A percentile compares a stretch with the other conserved stretches of the same genome.
Evolutionary conservation across 805 yeast genomes (phyloP).

Genomic region (Pichia phayaonensis): DNA sequence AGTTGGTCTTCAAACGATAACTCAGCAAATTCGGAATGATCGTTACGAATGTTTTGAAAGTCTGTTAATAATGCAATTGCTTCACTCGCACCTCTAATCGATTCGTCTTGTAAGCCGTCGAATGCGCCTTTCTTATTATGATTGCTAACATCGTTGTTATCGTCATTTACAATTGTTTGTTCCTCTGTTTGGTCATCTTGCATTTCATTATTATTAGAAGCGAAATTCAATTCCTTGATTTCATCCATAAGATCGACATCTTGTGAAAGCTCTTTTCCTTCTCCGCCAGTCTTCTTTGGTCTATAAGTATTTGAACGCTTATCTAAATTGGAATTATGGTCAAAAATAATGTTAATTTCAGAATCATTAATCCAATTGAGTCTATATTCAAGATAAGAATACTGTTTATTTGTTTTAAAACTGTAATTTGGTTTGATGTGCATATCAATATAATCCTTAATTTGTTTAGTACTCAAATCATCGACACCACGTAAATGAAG

Average conservation of each 20-base stretch:
- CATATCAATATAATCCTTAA: conserved; percentile 46
- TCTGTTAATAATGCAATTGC: conserved; percentile 7
- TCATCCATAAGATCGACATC: neutral
- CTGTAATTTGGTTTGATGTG: conserved; percentile 31
- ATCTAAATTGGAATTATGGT: conserved; percentile 7
- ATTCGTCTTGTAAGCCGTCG: conserved; percentile 1
- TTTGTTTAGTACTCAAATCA: conserved; percentile 50
- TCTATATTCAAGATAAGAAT: conserved; percentile 28
- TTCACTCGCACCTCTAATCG: conserved; percentile 5
- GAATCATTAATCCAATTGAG: conserved; percentile 65
- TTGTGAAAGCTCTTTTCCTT: conserved; percentile 8
- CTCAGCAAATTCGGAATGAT: conserved; percentile 8
- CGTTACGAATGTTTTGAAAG: conserved; percentile 4
- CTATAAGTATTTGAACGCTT: neutral
- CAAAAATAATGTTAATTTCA: conserved; percentile 48
- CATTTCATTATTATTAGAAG: conserved; percentile 1
- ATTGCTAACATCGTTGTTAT: neutral
- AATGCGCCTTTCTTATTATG: neutral
- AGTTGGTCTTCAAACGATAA: conserved; percentile 5
- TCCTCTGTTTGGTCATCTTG: neutral
- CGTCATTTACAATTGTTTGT: neutral
- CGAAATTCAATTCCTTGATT: neutral
- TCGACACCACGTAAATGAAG: conserved; percentile 55
- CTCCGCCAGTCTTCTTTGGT: conserved; percentile 17
- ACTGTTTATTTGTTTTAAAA: conserved; percentile 24